Evolutionary conservation across 2,329 filamentous ascomycete genomes (phyloP), one percentile per base, ranked within the genome.

Genomic region (Colletotrichum navitas): DNA sequence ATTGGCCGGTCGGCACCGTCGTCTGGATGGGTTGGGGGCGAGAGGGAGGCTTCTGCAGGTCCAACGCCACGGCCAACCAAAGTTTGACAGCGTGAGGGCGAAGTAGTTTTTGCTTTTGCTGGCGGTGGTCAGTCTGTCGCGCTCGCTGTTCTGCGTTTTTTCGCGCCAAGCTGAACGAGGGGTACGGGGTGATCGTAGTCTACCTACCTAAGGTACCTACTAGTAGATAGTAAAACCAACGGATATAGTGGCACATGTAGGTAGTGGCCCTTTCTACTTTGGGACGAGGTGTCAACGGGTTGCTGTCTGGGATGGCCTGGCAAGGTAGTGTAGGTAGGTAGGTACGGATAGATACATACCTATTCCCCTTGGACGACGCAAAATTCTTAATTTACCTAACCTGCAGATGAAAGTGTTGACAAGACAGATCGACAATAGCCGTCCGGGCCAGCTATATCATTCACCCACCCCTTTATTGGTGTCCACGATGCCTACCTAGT

Each of bases 281-380:
- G 52, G 60, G 60, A 61, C 12, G 29, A 47, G 16, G 10, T 43
- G 69, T 18, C 45, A 64, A 68, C 65, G 66, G 60, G 60, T 45
- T 49, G 59, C 34, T 69, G 60, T 64, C 69, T 72, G 39, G 69
- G 69, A 72, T 59, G 67, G 43, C 69, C 66, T 43, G 47, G 47
- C 49, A 63, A 68, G 34, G 63, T 51, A 29, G 29, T 29, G 29
- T 29, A 29, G 29, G 29, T 29, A 4, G 29, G 29, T 29, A 29
- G 29, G 29, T 29, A 29, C 29, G 29, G 2, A 11, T 8, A 36
- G 34, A 36, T 7, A 36, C 7, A 11, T 36, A 29, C 29, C 29
- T 29, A 58, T 26, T 18, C 43, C 56, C 45, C 41, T 32, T 10
- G 41, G 45, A 55, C 39, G 49, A 21, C 61, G 26, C 21, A 54